Percentiles rank a stretch among this genome's conserved stretches.
phyloP scores from a whole-genome alignment of 2,329 filamentous ascomycete species.

The Pseudocercospora pini-densiflorae region DNA sequence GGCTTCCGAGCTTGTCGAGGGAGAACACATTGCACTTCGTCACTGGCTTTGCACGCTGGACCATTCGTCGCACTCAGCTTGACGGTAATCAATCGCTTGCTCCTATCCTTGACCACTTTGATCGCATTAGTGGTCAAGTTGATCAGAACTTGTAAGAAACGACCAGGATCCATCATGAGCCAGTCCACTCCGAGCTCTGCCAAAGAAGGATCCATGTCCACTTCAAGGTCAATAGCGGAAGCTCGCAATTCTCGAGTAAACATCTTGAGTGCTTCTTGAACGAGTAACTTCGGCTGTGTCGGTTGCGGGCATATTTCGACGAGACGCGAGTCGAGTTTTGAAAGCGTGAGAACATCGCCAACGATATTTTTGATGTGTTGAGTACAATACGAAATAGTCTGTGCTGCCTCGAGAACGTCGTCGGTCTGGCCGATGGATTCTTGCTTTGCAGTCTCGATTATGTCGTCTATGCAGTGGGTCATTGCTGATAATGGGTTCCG shows the following conservation, averaged over 20 bases:
- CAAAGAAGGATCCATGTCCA: conserved; percentile 19
- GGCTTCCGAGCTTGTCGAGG: conserved; percentile 39
- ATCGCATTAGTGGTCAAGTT: conserved; percentile 50
- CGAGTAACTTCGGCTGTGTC: conserved; percentile 40
- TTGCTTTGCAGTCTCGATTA: conserved; percentile 30
- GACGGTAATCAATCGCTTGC: conserved; percentile 42
- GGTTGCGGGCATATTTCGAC: conserved; percentile 44
- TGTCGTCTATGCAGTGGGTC: conserved; percentile 50
- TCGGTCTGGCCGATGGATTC: conserved; percentile 15
- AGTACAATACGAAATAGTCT: conserved; percentile 38
- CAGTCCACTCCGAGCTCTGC: conserved; percentile 26
- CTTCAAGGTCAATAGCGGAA: conserved; percentile 36
- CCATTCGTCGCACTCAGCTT: conserved; percentile 24
- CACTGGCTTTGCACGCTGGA: conserved; percentile 44
- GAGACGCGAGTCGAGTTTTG: conserved; percentile 41
- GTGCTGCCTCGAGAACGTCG: conserved; percentile 32
- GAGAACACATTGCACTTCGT: conserved; percentile 46
- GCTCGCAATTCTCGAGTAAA: conserved; percentile 45
- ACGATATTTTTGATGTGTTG: conserved; percentile 46
- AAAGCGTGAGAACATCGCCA: conserved; percentile 52
- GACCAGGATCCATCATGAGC: conserved; percentile 33
- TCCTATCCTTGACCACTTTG: conserved; percentile 47
- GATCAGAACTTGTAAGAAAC: conserved; percentile 45
- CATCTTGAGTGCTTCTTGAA: conserved; percentile 44
- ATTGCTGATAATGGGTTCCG: conserved; percentile 50